Evolutionary conservation across 768 basidiomycete species (phyloP).

Genomic region (Piloderma croceum): DNA sequence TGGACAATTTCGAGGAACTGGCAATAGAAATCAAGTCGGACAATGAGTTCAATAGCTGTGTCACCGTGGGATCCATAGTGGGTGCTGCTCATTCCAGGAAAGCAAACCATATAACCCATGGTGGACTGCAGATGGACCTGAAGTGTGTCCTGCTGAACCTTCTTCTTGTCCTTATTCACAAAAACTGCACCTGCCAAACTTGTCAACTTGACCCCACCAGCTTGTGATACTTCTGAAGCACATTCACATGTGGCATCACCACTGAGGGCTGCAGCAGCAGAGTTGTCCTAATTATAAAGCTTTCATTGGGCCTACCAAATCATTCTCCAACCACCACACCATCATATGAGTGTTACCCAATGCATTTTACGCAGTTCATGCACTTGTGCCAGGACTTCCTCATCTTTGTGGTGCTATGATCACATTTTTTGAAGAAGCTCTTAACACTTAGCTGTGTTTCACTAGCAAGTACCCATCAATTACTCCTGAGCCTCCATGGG

Average conservation of each 20-base stretch:
- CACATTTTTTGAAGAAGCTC: conserved; percentile 17
- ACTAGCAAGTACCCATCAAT: conserved; percentile 23
- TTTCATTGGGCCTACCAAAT: background rate
- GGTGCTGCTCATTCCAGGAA: conserved; percentile 33
- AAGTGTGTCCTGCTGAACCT: conserved; percentile 17
- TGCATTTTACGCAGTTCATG: conserved; percentile 1
- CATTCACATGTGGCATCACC: conserved; percentile 9
- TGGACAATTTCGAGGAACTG: background rate
- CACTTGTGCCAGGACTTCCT: conserved; percentile 1
- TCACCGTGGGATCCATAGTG: conserved; percentile 28
- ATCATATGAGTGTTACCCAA: background rate
- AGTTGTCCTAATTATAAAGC: background rate
- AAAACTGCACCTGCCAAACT: conserved; percentile 14
- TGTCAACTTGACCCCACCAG: conserved; percentile 12
- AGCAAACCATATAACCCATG: conserved; percentile 20
- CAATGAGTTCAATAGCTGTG: conserved; percentile 21
- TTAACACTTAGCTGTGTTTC: conserved; percentile 19
- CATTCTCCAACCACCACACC: conserved; percentile 4
- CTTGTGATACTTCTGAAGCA: background rate
- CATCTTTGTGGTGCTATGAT: conserved; percentile 3
- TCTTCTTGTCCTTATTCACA: conserved; percentile 17
- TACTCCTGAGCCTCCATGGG: too few relatives aligned
- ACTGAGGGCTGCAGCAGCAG: conserved; percentile 4
- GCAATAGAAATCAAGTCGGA: conserved; percentile 17
- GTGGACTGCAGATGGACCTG: too few relatives aligned